Conservation (phyloP, 352 stramenopile species). For the Phytophthora litchii region DNA sequence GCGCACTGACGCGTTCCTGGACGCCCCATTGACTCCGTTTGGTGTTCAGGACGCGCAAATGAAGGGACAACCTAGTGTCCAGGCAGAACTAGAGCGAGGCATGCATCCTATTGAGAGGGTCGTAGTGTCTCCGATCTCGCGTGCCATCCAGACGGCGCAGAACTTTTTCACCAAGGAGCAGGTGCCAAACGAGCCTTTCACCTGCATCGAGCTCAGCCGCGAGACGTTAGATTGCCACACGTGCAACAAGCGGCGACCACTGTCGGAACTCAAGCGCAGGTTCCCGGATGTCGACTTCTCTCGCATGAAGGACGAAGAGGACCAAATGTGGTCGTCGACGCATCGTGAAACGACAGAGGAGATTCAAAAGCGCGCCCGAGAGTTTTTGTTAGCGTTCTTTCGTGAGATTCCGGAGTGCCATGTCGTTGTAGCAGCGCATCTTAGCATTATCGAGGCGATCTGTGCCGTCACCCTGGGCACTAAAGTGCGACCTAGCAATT, state of each 20-base stretch:
- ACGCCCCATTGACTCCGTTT: constrained; percentile 66
- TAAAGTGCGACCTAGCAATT: constrained; percentile 45
- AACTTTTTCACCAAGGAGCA: constrained; percentile 58
- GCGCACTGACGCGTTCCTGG: constrained; percentile 61
- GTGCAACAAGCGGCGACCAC: constrained; percentile 65
- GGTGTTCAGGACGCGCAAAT: constrained; percentile 56
- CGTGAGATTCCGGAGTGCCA: constrained; percentile 55
- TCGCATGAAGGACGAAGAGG: constrained; percentile 56
- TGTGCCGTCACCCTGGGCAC: constrained; percentile 45
- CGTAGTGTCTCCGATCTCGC: constrained; percentile 52
- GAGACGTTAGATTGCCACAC: constrained; percentile 76
- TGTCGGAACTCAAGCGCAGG: constrained; percentile 48
- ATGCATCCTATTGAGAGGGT: constrained; percentile 35
- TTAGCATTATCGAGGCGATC: constrained; percentile 74
- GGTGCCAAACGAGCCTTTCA: constrained; percentile 43
- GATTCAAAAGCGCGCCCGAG: constrained; percentile 50
- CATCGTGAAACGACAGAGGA: constrained; percentile 72
- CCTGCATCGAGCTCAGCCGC: constrained; percentile 69
- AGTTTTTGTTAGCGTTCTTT: constrained; percentile 63
- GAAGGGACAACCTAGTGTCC: constrained; percentile 48
- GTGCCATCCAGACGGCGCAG: constrained; percentile 76
- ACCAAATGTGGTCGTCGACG: constrained; percentile 59
- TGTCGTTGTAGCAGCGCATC: constrained; percentile 71
- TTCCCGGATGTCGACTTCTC: constrained; percentile 77
- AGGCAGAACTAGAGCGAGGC: constrained; percentile 44